Evolutionary conservation across 768 basidiomycete genomes (phyloP), one percentile per base, ranked within the genome.

Genomic region (Asterophora parasitica): DNA sequence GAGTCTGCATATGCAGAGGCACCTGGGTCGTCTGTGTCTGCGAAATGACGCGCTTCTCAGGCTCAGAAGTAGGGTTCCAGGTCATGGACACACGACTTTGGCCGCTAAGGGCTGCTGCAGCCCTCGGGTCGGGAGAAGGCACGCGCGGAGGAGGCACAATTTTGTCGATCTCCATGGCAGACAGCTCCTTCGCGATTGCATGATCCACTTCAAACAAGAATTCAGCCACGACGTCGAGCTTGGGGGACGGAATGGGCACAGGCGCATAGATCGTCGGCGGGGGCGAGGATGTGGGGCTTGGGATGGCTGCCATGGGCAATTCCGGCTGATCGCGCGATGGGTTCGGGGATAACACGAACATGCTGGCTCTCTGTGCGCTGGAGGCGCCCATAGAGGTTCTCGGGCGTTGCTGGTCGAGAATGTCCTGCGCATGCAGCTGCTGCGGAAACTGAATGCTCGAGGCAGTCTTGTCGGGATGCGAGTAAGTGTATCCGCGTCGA

Each of bases 401-500:
- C 4, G 49, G 52, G 12, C 55, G 46, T 8, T 58, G 52, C 26
- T 45, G 50, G 15, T 57, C 44, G 12, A 49, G 40, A 9, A 52
- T 40, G 40, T 57, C 50, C 26, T 53, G 51, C 7, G 53, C 46
- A 11, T 49, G 50, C 26, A 52, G 31, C n/a, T 44, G 44, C 20
- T 31, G 43, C 7, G 59, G 59, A 15, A 58, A 60, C 8, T 53
- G 51, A 1, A 60, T 36, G 20, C 50, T 53, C 10, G 59, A 60
- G 13, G 55, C 44, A 36, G 36, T 40, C 3, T 26, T 50, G 17
- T 47, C 51, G 40, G 53, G 36, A 42, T 62, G 48, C 15, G 66
- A 66, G 47, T 64, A 65, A 4, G 73, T 70, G 49, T 70, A 58
- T 17, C 71, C 72, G 48, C 68, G 66, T 47, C 67, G 63, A 10